Conservation (phyloP, 148 eudicot genomes). For the Drosera capensis region DNA sequence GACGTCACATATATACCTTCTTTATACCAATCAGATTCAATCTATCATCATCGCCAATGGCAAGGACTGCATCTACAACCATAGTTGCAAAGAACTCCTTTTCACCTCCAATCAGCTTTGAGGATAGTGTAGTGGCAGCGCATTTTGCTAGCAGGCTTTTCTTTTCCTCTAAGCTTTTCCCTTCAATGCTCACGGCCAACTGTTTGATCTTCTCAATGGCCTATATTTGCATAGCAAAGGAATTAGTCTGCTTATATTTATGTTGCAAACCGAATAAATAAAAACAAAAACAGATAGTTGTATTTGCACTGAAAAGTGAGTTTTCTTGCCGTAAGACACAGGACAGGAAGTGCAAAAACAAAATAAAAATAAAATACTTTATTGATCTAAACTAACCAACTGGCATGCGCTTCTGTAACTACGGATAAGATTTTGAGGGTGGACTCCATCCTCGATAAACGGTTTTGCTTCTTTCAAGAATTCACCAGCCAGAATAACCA, state of each 20-base stretch:
- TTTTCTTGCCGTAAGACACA: no score
- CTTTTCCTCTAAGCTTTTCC: slow-evolving; percentile 84
- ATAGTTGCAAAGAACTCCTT: slow-evolving; percentile 88
- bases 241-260: no score
- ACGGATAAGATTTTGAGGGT: slow-evolving; percentile 77
- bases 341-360: no score
- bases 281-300: no score
- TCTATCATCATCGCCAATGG: slow-evolving; percentile 79
- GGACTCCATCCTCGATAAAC: slow-evolving; percentile 91
- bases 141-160: slow-evolving; percentile 73
- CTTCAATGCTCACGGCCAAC: slow-evolving; percentile 81
- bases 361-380: no score
- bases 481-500: slow-evolving; percentile 84
- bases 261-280: no score
- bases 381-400: slow-evolving; percentile 50
- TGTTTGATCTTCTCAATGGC: slow-evolving; percentile 84
- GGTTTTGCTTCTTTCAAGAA: slow-evolving; percentile 95
- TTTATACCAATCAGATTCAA: slow-evolving; percentile 86
- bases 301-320: no score
- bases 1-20: slow-evolving; percentile 36
- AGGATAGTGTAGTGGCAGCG: slow-evolving; percentile 88
- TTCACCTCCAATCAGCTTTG: slow-evolving; percentile 96
- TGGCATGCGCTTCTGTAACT: slow-evolving; percentile 65
- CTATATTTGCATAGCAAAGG: no score
- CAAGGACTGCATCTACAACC: slow-evolving; percentile 92